phyloP scores from a whole-genome alignment of 208 protist species.

The Crithidia fasciculata region DNA sequence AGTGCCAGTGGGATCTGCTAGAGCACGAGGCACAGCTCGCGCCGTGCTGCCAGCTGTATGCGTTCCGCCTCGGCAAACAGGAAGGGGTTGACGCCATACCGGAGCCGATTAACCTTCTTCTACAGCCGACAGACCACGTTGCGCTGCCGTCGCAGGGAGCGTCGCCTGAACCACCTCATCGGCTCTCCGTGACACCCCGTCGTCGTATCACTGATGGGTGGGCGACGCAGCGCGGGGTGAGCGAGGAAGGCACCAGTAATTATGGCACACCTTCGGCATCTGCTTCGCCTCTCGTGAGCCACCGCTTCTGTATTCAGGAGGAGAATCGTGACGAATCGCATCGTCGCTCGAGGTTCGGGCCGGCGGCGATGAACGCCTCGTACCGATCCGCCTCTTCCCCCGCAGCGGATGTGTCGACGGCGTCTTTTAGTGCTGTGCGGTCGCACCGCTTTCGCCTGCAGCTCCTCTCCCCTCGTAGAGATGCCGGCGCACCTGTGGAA shows the following conservation, averaged over 20 bases:
- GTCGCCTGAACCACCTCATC: too few species aligned
- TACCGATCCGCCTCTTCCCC: background rate
- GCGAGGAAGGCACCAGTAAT: background rate
- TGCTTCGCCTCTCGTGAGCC: background rate
- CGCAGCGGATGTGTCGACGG: background rate
- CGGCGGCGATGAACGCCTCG: background rate
- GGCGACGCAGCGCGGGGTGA: background rate
- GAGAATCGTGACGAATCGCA: background rate
- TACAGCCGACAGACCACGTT: background rate
- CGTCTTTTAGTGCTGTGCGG: background rate
- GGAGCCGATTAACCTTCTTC: conserved; percentile 32
- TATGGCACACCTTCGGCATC: background rate
- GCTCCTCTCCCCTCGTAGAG: conserved; percentile 18
- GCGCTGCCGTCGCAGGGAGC: too few species aligned
- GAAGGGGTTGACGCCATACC: conserved; percentile 55
- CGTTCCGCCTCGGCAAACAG: conserved; percentile 57
- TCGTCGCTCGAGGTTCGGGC: background rate
- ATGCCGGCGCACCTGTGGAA: background rate
- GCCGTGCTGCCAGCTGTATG: conserved; percentile 72
- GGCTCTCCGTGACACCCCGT: too few species aligned
- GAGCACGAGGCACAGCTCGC: conserved; percentile 52
- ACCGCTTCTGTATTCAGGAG: too few species aligned
- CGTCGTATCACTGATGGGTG: background rate
- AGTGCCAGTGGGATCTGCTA: conserved; percentile 58
- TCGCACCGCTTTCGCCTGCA: conserved; percentile 29